Conservation (phyloP, 305 asterid genomes). For the Petunia hybrid region DNA sequence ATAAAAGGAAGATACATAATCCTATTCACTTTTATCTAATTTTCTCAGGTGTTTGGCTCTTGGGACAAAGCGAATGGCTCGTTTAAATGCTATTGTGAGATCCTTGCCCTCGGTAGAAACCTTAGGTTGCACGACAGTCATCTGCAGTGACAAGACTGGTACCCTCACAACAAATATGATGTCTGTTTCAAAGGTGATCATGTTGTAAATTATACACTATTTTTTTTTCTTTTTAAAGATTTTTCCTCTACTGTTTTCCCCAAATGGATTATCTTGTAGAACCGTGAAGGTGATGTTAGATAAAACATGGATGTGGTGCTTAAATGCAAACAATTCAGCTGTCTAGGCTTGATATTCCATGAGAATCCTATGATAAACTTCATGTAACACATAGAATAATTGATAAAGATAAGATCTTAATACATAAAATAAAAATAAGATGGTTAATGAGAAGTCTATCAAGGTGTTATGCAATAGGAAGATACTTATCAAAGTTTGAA, state of each 20-base stretch:
- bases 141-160: conserved; percentile 99
- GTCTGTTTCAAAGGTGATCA: conserved; percentile 99
- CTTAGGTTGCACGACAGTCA: conserved; percentile 99
- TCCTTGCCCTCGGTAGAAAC: conserved; percentile 99
- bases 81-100: conserved; percentile 97
- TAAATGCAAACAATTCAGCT: conserved; percentile 16
- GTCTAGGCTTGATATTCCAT: conserved; percentile 8
- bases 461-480: neutral
- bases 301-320: neutral
- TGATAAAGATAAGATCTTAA: conserved; percentile 18
- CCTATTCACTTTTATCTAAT: conserved; percentile 28
- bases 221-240: conserved; percentile 34
- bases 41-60: conserved; percentile 91
- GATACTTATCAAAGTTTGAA: neutral
- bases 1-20: neutral
- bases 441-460: neutral
- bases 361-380: conserved; percentile 4
- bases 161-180: conserved; percentile 99
- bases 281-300: neutral
- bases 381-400: too few species aligned
- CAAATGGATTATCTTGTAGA: neutral
- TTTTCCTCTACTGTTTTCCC: neutral
- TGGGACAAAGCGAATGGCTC: conserved; percentile 99
- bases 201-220: conserved; percentile 31
- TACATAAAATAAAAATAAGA: neutral